Evolutionary conservation across 2,329 filamentous ascomycete genomes (phyloP).

Genomic region (Pyrenophora tritici-repentis): DNA sequence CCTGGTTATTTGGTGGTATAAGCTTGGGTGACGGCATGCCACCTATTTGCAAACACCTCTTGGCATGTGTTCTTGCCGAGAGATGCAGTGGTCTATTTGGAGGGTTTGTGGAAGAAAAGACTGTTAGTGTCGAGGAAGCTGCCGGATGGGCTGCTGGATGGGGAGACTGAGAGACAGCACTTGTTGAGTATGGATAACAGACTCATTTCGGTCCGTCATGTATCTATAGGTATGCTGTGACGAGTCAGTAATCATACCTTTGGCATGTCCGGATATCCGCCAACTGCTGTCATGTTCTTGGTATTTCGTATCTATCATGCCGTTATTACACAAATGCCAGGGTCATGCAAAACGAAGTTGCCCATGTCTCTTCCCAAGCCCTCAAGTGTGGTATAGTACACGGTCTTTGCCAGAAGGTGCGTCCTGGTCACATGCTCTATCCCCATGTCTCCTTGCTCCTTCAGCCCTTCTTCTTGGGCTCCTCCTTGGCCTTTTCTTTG

Average conservation of each 20-base stretch:
- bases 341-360: conserved; percentile 3
- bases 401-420: conserved; percentile 19
- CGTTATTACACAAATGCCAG: conserved; percentile 23
- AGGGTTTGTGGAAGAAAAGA: conserved; percentile 59
- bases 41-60: conserved; percentile 82
- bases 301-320: conserved; percentile 32
- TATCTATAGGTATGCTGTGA: too few relatives aligned
- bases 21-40: conserved; percentile 53
- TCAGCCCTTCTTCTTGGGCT: conserved; percentile 64
- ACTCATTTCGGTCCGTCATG: not conserved
- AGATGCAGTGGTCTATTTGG: conserved; percentile 65
- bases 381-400: conserved; percentile 33
- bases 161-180: conserved; percentile 36
- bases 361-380: conserved; percentile 1
- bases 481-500: conserved; percentile 62
- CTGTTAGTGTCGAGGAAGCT: conserved; percentile 67
- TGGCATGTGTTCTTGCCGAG: conserved; percentile 79
- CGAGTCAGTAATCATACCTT: too few relatives aligned
- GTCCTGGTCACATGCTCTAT: conserved; percentile 1
- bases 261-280: too few relatives aligned
- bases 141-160: conserved; percentile 66
- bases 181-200: too few relatives aligned
- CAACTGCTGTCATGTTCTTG: conserved; percentile 9
- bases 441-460: conserved; percentile 10
- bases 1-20: conserved; percentile 51